Evolutionary conservation across 306 rosid genomes (phyloP), one percentile per base, ranked within the genome.

Genomic region (Glycyrrhiza uralensis): DNA sequence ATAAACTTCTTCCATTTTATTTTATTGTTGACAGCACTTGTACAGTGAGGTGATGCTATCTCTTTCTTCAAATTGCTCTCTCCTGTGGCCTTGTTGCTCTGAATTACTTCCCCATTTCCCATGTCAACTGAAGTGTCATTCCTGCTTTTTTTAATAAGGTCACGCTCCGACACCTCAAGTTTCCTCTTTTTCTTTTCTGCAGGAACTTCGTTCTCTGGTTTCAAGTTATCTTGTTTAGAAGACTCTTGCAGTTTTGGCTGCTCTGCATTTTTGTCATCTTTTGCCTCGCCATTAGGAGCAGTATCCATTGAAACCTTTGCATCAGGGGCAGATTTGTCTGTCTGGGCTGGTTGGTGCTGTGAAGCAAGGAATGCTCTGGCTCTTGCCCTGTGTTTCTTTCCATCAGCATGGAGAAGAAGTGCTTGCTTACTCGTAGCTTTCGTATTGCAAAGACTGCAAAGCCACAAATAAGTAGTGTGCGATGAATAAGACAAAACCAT

Each of bases 361-460:
- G 87, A 84, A 47, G 88, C 87, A 69, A 82, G 95, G 80, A 86
- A 60, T 32, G 87, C 95, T 68, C 93, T 77, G 79, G 95, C 97
- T 84, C 84, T 94, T 20, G 82, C 96, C 83, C 79, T 86, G 82
- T 91, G 98, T 86, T 91, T 94, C 92, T 94, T 94, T 79, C 98
- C 98, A 73, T 94, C 98, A 3, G 97, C 97, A 78, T 94, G 97
- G 75, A 89, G 92, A 81, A 91, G 87, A 70, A 91, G 85, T 7
- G 97, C 32, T 85, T 94, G 98, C 89, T 82, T 81, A 64, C 98
- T 91, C 6, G 97, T 94, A 56, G 97, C 85, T 66, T 69, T 89
- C 0, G 95, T 86, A 26, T 91, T 94, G 86, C 98, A 94, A 67
- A 94, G 88, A 71, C 98, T 91, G 89, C 67, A 71, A 74, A 49